Base-by-base conservation (phyloP, 2,329 filamentous ascomycete genomes). In the Triangularia verruculosa region DNA sequence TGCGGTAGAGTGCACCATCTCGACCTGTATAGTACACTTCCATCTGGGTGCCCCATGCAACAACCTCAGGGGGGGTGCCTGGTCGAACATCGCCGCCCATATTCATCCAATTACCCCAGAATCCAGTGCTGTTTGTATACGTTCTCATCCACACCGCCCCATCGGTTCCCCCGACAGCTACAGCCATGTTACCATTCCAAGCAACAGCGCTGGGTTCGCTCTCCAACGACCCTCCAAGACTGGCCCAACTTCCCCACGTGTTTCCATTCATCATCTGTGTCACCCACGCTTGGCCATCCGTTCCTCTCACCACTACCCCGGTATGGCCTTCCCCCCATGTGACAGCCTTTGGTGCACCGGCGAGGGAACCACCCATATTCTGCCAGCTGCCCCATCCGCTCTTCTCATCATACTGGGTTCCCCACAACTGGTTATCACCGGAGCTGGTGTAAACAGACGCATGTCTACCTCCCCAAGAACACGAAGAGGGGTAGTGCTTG, bases 381-480 rank as follows among this genome's bases (percentile, higher is more conserved):
- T 68, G 65, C 73, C 72, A 74, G 9, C 61, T 54, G 6, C 59
- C 61, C 74, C 72, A 76, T 11, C 63, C 63, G n/a, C 55, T 56
- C 12, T 66, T 69, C 13, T 71, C 68, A 13, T 71, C 67, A 61
- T 72, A 70, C 12, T 58, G 54, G 8, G 64, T 32, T 61, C 73
- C 65, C 70, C 70, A 69, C 66, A 72, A 71, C 61, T 71, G 65
- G 47, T 71, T 66, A 34, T 75, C 71, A 7, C 62, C 64, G 6
- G 71, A 70, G 11, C 72, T 66, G 4, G 70, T 73, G 54, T 74
- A 74, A 11, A 75, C 62, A 28, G 73, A 70, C 28, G 73, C 67
- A 51, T 72, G 68, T 54, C 72, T 69, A 8, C 58, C 25, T 0
- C 66, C 73, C 69, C 70, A 72, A 0, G 70, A 70, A 43, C 72